A percentile compares a stretch with the other conserved stretches of the same genome.
phyloP scores from a whole-genome alignment of 208 protist genomes.

The Endotrypanum monterogeii region DNA sequence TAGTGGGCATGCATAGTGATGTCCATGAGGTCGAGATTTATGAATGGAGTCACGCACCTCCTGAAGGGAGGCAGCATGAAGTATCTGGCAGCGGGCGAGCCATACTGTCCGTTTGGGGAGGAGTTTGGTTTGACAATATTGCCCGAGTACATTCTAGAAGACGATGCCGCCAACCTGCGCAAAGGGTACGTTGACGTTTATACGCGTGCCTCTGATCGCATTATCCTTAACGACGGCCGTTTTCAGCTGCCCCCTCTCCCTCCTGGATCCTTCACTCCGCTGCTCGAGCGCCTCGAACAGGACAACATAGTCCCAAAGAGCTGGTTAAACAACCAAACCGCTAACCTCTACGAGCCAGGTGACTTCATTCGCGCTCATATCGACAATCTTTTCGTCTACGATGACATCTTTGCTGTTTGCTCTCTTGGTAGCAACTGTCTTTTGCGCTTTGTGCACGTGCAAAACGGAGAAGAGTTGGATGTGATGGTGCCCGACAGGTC shows the following conservation, averaged over 20 bases:
- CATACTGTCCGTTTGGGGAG: conserved; percentile 82
- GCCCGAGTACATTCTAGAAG: conserved; percentile 78
- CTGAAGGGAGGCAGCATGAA: conserved; percentile 69
- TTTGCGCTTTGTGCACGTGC: conserved; percentile 86
- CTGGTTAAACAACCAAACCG: conserved; percentile 90
- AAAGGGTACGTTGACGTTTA: conserved; percentile 86
- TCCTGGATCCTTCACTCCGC: conserved; percentile 54
- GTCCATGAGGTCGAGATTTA: conserved; percentile 36
- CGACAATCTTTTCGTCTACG: conserved; percentile 91
- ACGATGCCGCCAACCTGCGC: conserved; percentile 65
- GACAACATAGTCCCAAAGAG: conserved; percentile 70
- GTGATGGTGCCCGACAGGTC: conserved; percentile 83
- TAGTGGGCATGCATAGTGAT: conserved; percentile 6
- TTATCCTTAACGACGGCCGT: conserved; percentile 81
- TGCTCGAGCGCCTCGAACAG: conserved; percentile 82
- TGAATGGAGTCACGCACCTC: conserved; percentile 53
- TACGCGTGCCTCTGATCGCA: conserved; percentile 75
- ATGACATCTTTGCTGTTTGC: conserved; percentile 88
- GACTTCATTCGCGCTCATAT: conserved; percentile 91
- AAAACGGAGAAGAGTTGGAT: conserved; percentile 88
- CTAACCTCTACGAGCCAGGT: conserved; percentile 88
- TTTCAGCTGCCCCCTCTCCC: conserved; percentile 87
- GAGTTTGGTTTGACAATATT: conserved; percentile 87
- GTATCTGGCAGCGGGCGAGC: conserved; percentile 72
- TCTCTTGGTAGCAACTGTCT: conserved; percentile 81